Evolutionary conservation across 805 yeast genomes (phyloP), one percentile per base, ranked within the genome.

Genomic region (Saccharomycopsis babjevae): DNA sequence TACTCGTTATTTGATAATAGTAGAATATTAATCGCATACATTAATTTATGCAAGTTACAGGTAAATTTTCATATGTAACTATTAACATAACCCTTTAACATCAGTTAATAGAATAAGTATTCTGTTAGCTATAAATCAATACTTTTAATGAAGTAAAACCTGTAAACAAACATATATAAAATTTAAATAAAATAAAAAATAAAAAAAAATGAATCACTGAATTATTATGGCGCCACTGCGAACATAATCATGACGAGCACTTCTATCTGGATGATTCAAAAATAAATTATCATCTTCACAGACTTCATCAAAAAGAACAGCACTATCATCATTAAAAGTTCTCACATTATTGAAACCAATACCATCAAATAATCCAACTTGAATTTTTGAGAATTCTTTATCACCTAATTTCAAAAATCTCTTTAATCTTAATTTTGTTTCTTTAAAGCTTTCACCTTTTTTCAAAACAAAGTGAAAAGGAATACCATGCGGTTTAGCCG

Each of bases 201-300:
- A 7, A 36, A 54, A 36, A 54, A 54, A 10, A 18, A 54, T 18
- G 6, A 5, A 16, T 58, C 42, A 58, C 34, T 58, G 82, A 61
- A 83, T 83, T 57, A 79, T 78, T 71, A 84, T 84, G 22, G 88
- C 85, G 60, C 84, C 79, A 68, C 82, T 84, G 63, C 76, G 77
- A 2, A 74, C 73, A 7, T 80, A 68, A 5, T 74, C 77, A 59
- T 42, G 54, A 40, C 81, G 78, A n/a, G 84, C 79, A 50, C 84
- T 76, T 68, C 94, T 81, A 70, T 90, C 97, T 1, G 94, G 91
- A 68, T 89, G 96, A 69, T 94, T 97, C 69, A 94, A 76, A 32
- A 92, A 96, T 58, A 94, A 74, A 38, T 77, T 78, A 62, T 81
- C 85, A 54, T 76, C 76, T 10, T 76, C 74, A 18, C 75, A 72